Evolutionary conservation across 2,329 filamentous ascomycete genomes (phyloP), one percentile per base, ranked within the genome.

Genomic region (Coniochaeta ligniaria): DNA sequence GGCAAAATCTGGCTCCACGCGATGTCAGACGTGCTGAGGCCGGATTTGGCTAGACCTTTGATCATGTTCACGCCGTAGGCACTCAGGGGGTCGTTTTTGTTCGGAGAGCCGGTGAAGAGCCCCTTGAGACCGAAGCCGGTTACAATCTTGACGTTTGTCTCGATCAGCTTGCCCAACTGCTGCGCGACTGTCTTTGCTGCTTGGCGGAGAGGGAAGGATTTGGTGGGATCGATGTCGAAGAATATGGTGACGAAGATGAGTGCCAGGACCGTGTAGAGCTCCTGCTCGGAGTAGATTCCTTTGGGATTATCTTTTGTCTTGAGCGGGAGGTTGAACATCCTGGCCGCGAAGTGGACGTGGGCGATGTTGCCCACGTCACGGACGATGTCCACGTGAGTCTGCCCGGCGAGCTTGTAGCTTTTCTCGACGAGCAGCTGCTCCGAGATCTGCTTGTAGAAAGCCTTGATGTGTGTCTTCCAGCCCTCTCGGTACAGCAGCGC

Each of bases 1-100:
- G 90, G 89, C 57, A 92, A 68, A 43, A 92, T 81, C 69, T 91
- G 86, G 26, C 81, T 82, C 83, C 86, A 91, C 0, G 88, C 85
- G 63, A 92, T 85, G 58, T 92, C 87, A 26, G 85, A 79, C 2
- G 80, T 75, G 59, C 78, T 83, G 61, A 90, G 71, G 0, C 89
- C 88, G 12, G 78, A 77, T 66, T 89, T 88, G 26, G 86, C 74
- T 47, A 93, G 74, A 0, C 80, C 80, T 68, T 87, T 85, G 66
- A 91, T 80, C 71, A 91, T 78, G 50, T 85, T 80, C 20, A 80
- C 78, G 2, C 90, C 90, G 62, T 89, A 90, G 3, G 82, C 78
- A 1, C 81, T 79, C 55, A 94, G 73, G 0, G 78, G 75, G 38
- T 83, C 83, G 26, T 80, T 75, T 67, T 83, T 83, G 38, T 72